Evolutionary conservation across 1,139 yeast genomes (phyloP), one percentile per base, ranked within the genome.

Genomic region (Yamadazyma blattariae): DNA sequence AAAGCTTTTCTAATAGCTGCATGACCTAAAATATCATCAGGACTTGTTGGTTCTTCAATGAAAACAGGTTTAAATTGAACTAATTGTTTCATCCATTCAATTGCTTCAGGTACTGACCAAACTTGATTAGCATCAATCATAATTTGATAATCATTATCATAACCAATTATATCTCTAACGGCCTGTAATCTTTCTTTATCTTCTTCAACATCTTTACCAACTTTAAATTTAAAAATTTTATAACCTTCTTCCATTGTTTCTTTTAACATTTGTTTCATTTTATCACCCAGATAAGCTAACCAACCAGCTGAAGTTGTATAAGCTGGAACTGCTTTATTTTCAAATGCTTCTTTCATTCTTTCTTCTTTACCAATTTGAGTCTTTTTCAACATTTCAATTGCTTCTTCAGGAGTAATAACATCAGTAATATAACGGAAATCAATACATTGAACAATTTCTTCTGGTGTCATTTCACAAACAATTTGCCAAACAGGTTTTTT

Each of bases 251-350:
- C 61, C 26, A 62, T 44, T 26, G 67, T 57, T 36, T 63, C 60
- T 51, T 53, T 57, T 13, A 46, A 35, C 3, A 38, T 33, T 27
- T 32, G 28, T 22, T 46, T 46, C 50, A 67, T 64, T 40, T 64
- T 64, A 15, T 66, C 71, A 27, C 65, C 72, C 30, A 52, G 47
- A 42, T 61, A 66, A 3, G 69, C 72, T 18, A 66, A 48, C 72
- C 72, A 66, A 8, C 72, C 72, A 8, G 72, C 71, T 32, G 67
- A 56, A 8, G 72, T 66, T 25, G 72, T 64, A 41, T 66, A 66
- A 6, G 67, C 67, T 3, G 71, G 72, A 10, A 66, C 72, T 1
- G 71, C 72, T 11, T 40, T 39, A 42, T 59, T 54, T 25, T 50
- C 47, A 13, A 42, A 29, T 1, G 67, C 69, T 27, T 61, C 64